Base-by-base conservation (phyloP, 2,329 filamentous ascomycete genomes). In the Chaetomium sp. region DNA sequence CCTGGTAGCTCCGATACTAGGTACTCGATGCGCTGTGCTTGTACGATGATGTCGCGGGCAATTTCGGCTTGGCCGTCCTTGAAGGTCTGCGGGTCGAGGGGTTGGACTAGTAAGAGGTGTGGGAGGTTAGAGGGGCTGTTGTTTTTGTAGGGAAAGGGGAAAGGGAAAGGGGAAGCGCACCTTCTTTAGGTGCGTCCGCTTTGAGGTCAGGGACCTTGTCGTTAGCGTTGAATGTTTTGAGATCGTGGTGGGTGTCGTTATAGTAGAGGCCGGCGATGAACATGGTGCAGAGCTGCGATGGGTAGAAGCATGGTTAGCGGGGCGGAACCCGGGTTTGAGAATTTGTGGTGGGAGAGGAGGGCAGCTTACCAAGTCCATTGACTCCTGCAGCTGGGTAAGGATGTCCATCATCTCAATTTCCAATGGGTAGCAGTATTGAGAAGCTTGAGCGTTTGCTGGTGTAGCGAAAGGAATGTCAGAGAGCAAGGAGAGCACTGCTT, bases 321-420 rank as follows among this genome's bases (percentile, higher is more conserved):
- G 45, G 37, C 8, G 19, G 19, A 27, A 27, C 19, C 19, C 19
- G 19, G 19, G 19, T 27, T 27, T 27, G 19, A 27, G 19, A 27
- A 27, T 27, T 27, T 27, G 19, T 27, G 19, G 19, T 12, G 38
- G 1, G 37, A 34, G 27, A 19, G 45, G 57, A 50, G 12, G 42
- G 54, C 47, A 10, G 47, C 71, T 37, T 74, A 89, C 88, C 79
- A 91, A 84, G 67, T 94, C 89, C 58, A 92, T 82, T 70, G 88
- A 86, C 74, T 94, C 88, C 72, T 95, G 89, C 56, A 94, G 77
- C 70, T 94, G 89, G 1, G 89, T 92, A 56, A 95, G 78, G 59
- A 86, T 79, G 68, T 95, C 89, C 34, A 80, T 80, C 84, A 90
- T 90, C 6, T 61, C 54, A 27, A 42, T 27, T 27, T 27, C 19